Percentiles rank a stretch among this genome's conserved stretches.
These are phyloP conservation scores for Verticillium dahliae DNA, from an alignment of 2,329 filamentous ascomycete species.

Conservation along the genomic window DNA sequence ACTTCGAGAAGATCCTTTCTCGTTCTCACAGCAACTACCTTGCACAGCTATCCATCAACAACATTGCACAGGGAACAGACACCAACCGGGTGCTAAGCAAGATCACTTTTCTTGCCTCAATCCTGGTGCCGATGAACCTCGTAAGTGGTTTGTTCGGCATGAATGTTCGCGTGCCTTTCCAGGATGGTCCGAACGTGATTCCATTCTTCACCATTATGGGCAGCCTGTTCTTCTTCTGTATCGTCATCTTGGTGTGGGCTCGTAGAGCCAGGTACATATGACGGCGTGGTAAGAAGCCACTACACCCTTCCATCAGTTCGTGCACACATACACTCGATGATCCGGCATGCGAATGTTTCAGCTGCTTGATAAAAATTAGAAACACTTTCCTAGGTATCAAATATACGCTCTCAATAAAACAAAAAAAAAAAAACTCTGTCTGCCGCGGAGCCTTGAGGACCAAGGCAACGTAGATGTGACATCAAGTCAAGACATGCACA, in stretches of 20 bases:
- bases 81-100: constrained; percentile 89
- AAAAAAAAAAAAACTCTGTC: too few relatives aligned
- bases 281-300: background rate
- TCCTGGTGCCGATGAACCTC: constrained; percentile 93
- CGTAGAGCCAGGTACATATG: constrained; percentile 39
- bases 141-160: constrained; percentile 84
- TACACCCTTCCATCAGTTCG: too few relatives aligned
- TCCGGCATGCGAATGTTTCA: background rate
- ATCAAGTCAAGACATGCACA: background rate
- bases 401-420: background rate
- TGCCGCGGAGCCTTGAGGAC: too few relatives aligned
- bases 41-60: constrained; percentile 88
- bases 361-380: too few relatives aligned
- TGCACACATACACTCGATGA: background rate
- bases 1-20: constrained; percentile 96
- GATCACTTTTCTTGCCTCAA: constrained; percentile 88
- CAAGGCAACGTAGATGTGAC: too few relatives aligned
- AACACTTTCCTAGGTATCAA: background rate
- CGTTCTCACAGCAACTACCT: constrained; percentile 94
- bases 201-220: constrained; percentile 46
- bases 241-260: constrained; percentile 38
- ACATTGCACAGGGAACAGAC: constrained; percentile 78
- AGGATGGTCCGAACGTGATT: constrained; percentile 42
- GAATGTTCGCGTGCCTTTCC: constrained; percentile 73
- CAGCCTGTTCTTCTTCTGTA: constrained; percentile 47